Conservation (phyloP, 2,329 filamentous ascomycete genomes). For the Verticillium nubilum region DNA sequence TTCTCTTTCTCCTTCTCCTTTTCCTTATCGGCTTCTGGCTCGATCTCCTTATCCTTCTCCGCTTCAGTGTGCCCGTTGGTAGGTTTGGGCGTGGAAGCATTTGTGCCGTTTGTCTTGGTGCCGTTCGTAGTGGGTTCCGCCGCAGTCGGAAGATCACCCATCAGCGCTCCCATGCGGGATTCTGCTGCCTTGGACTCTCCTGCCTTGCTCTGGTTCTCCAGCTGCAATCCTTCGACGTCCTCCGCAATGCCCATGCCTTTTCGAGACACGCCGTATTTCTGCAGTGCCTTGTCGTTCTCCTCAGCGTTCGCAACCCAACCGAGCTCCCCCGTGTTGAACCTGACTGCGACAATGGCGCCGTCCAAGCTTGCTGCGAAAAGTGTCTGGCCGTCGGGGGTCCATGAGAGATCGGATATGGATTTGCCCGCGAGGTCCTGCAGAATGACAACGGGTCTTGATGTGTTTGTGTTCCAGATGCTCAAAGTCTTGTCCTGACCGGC, state of each 20-base stretch:
- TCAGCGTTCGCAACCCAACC: slow-evolving; percentile 81
- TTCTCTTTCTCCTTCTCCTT: slow-evolving; percentile 34
- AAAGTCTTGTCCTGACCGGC: slow-evolving; percentile 95
- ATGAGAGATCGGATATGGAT: slow-evolving; percentile 88
- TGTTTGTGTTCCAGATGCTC: slow-evolving; percentile 97
- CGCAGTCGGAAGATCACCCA: slow-evolving; percentile 69
- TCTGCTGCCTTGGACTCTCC: slow-evolving; percentile 86
- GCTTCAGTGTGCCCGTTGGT: slow-evolving; percentile 32
- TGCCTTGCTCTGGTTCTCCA: slow-evolving; percentile 89
- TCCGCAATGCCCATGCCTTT: slow-evolving; percentile 89
- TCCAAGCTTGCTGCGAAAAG: slow-evolving; percentile 85
- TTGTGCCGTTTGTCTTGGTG: slow-evolving; percentile 34
- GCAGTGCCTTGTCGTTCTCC: slow-evolving; percentile 88
- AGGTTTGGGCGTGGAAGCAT: slow-evolving; percentile 28
- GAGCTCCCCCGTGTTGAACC: slow-evolving; percentile 82
- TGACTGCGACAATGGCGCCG: slow-evolving; percentile 74
- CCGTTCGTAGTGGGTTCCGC: slow-evolving; percentile 48
- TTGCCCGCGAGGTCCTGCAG: slow-evolving; percentile 85
- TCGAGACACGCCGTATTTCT: slow-evolving; percentile 85
- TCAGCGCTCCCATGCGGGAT: slow-evolving; percentile 95
- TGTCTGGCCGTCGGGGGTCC: slow-evolving; percentile 86
- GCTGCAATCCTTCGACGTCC: slow-evolving; percentile 77
- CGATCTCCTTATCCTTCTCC: slow-evolving; percentile 19
- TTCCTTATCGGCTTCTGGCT: slow-evolving; percentile 14
- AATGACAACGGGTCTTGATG: slow-evolving; percentile 83